Evolutionary conservation across 2,329 filamentous ascomycete genomes (phyloP), one percentile per base, ranked within the genome.

Genomic region (Ophiostoma pallidulum): DNA sequence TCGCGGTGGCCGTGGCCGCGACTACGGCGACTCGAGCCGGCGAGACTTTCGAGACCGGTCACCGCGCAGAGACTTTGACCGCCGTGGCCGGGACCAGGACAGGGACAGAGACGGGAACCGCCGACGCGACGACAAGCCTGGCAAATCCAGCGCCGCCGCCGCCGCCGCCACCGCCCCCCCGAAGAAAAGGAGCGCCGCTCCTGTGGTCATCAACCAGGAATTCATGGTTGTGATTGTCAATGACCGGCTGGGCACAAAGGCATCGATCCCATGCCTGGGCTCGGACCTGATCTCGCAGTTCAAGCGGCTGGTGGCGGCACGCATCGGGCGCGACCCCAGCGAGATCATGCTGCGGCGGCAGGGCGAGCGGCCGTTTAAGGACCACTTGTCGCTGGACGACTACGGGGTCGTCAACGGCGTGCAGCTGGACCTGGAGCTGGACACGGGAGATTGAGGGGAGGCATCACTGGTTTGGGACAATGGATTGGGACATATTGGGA

Each of bases 331-430:
- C 31, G 83, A 94, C 57, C 84, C 90, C 38, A 86, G 91, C 60
- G 88, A 96, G 68, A 95, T 97, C 54, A 73, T 96, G 67, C 66
- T 97, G 51, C 92, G 94, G 72, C 74, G 91, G 56, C 91, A 97
- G 66, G 87, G 90, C 12, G 88, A 96, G 68, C 70, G 90, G 54
- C 90, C 91, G 20, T 96, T 97, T 64, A 96, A 95, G 71, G 90
- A 97, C 62, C 78, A 84, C 57, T 74, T 96, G 51, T 90, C 81
- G 29, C 65, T 96, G 57, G 86, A 86, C 59, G 91, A 97, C 67
- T 97, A 96, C 66, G 88, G 86, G n/a, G 82, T 97, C 49, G 88
- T 84, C 58, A 92, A 92, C 66, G 91, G 91, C 9, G 89, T 95
- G 60, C 77, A 80, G 66, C 62, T 80, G 41, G 77, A 80, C 56